Evolutionary conservation across 164 flowering plant genomes (phyloP).

Genomic region (Malania oleifera): DNA sequence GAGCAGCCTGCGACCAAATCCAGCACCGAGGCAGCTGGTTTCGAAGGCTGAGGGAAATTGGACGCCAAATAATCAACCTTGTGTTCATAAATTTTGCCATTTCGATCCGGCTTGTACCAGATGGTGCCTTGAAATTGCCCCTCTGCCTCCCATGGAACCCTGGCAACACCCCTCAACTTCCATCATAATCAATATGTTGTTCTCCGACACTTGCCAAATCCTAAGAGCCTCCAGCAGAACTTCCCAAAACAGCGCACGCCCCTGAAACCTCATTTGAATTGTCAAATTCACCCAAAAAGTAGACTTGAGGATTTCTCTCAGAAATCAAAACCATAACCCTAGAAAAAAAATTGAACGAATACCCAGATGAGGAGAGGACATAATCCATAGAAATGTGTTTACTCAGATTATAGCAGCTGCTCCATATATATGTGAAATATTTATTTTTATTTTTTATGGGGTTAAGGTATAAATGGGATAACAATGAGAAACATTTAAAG

Average conservation of each 20-base stretch:
- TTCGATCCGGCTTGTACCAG: conserved; percentile 69
- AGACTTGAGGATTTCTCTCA: too few relatives aligned
- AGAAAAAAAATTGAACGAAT: too few relatives aligned
- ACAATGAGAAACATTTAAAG: too few relatives aligned
- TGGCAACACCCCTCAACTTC: conserved; percentile 76
- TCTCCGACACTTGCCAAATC: conserved; percentile 88
- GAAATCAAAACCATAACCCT: too few relatives aligned
- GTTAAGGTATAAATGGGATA: too few relatives aligned
- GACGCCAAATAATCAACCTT: conserved; percentile 79
- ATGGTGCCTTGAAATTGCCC: conserved; percentile 92
- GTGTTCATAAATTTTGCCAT: conserved; percentile 87
- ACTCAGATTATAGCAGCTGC: too few relatives aligned
- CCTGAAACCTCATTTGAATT: conserved; percentile 86
- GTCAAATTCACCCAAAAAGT: too few relatives aligned
- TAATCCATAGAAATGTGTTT: too few relatives aligned
- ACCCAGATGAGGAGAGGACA: too few relatives aligned
- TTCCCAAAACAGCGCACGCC: conserved; percentile 66
- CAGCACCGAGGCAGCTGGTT: conserved; percentile 67
- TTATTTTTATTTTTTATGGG: too few relatives aligned
- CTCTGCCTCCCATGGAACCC: conserved; percentile 91
- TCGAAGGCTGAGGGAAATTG: conserved; percentile 63
- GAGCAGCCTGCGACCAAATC: conserved; percentile 83
- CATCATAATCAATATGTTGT: conserved; percentile 74
- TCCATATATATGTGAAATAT: too few relatives aligned
- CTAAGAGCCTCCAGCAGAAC: conserved; percentile 61